phyloP scores from a whole-genome alignment of 352 stramenopile genomes.

The Pythium folliculosum region DNA sequence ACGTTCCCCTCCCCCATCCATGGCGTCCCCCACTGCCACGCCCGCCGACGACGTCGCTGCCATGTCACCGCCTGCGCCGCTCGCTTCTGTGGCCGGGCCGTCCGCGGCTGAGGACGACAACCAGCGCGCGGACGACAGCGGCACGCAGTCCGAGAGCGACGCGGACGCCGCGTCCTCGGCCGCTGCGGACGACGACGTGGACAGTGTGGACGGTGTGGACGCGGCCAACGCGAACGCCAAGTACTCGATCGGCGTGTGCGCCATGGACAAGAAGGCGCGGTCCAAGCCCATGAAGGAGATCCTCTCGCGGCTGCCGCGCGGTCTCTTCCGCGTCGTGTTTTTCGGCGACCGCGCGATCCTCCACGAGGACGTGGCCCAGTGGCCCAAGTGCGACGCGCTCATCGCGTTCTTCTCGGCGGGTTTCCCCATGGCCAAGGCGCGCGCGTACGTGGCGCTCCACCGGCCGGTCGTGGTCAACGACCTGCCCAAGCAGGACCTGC shows the following conservation, averaged over 20 bases:
- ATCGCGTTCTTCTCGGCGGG: slow-evolving; percentile 98
- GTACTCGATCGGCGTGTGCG: slow-evolving; percentile 94
- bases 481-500: slow-evolving; percentile 92
- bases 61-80: background rate
- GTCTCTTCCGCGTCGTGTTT: slow-evolving; percentile 95
- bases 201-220: background rate
- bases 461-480: slow-evolving; percentile 98
- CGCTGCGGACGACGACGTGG: slow-evolving; percentile 7
- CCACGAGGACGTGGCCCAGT: slow-evolving; percentile 90
- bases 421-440: slow-evolving; percentile 97
- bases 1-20: background rate
- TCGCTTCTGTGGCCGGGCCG: background rate
- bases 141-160: slow-evolving; percentile 15
- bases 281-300: slow-evolving; percentile 98
- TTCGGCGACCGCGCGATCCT: slow-evolving; percentile 98
- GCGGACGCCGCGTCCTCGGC: slow-evolving; percentile 1
- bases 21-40: background rate
- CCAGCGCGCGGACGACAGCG: slow-evolving; percentile 14
- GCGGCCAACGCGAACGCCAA: slow-evolving; percentile 12
- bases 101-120: slow-evolving; percentile 17
- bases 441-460: slow-evolving; percentile 95
- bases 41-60: too few species aligned
- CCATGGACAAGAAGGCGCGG: slow-evolving; percentile 97
- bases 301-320: slow-evolving; percentile 83
- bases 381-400: slow-evolving; percentile 95